These are phyloP conservation scores for Xylariaceae sp. DNA, from an alignment of 2,329 filamentous ascomycete species.

Conservation along the genomic window DNA sequence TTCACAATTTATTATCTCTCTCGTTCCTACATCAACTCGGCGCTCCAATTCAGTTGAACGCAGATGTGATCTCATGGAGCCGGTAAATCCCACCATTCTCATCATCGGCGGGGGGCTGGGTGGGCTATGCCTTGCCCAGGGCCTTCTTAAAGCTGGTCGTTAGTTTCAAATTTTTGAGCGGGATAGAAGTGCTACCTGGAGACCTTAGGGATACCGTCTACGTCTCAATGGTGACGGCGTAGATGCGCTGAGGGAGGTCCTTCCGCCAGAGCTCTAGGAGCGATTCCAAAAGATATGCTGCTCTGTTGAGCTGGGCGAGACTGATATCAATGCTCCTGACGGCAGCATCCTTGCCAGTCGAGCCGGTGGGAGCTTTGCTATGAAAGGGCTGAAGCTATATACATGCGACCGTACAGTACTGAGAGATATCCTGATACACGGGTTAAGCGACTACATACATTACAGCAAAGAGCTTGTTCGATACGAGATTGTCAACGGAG, in stretches of 20 bases:
- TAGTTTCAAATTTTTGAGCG: slow-evolving; percentile 36
- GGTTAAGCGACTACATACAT: slow-evolving; percentile 14
- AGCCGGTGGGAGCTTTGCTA: slow-evolving; percentile 1
- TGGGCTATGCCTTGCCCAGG: slow-evolving; percentile 34
- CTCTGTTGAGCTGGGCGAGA: slow-evolving; percentile 7
- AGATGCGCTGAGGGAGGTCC: slow-evolving; percentile 12
- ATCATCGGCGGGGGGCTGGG: slow-evolving; percentile 35
- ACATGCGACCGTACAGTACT: slow-evolving; percentile 33
- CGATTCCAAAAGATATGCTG: slow-evolving; percentile 17
- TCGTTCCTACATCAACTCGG: too few species aligned
- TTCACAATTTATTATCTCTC: too few species aligned
- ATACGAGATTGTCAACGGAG: slow-evolving; percentile 6
- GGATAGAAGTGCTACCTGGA: slow-evolving; percentile 26
- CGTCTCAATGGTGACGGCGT: slow-evolving; percentile 26
- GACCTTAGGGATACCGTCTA: slow-evolving; percentile 37
- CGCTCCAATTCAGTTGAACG: too few species aligned
- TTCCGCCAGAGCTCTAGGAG: slow-evolving; percentile 14
- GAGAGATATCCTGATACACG: slow-evolving; percentile 29
- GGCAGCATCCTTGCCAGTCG: slow-evolving; percentile 2
- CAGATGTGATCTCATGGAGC: too few species aligned
- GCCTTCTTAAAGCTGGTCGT: slow-evolving; percentile 31
- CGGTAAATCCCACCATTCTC: too few species aligned
- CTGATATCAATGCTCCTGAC: slow-evolving; percentile 9
- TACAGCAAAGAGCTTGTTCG: slow-evolving; percentile 5
- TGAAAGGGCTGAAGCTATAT: slow-evolving; percentile 13